Percentiles rank a stretch among this genome's conserved stretches.
Evolutionary conservation across 73 alveolate species (phyloP).

Genomic region (Tetrahymena borealis): DNA sequence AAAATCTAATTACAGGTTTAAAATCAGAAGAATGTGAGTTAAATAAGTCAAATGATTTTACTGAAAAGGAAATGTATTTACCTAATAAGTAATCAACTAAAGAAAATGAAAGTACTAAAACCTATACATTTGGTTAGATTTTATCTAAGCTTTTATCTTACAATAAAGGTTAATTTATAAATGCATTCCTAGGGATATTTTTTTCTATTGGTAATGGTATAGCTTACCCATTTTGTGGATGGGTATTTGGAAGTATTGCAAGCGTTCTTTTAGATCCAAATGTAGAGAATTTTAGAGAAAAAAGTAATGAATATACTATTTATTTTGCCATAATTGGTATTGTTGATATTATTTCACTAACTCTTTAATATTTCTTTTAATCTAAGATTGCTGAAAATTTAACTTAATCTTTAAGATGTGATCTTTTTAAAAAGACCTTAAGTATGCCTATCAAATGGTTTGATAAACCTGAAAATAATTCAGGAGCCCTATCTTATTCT

Average conservation of each 20-base stretch:
- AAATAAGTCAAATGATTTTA: neutral
- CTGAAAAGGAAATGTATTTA: neutral
- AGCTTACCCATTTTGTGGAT: conserved; percentile 26
- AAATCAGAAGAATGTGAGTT: no score
- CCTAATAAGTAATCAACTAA: neutral
- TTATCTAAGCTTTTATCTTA: conserved; percentile 3
- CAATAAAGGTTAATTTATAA: neutral
- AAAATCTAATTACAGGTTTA: no score
- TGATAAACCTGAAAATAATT: conserved; percentile 71
- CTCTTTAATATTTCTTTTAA: conserved; percentile 49
- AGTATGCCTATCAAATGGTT: conserved; percentile 73
- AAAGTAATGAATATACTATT: conserved; percentile 8
- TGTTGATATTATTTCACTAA: conserved; percentile 22
- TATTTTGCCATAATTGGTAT: conserved; percentile 25
- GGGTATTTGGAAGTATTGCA: conserved; percentile 6
- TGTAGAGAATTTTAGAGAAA: neutral
- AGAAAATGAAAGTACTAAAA: no score
- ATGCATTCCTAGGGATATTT: conserved; percentile 10
- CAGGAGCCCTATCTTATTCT: conserved; percentile 72
- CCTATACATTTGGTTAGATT: neutral
- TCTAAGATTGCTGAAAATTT: conserved; percentile 63
- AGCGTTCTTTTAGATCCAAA: neutral
- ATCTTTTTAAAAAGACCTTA: conserved; percentile 53
- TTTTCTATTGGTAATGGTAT: conserved; percentile 36
- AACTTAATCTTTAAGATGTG: conserved; percentile 57